Conservation (phyloP, 768 basidiomycete genomes). For the Hemileccinum rubropunctum region DNA sequence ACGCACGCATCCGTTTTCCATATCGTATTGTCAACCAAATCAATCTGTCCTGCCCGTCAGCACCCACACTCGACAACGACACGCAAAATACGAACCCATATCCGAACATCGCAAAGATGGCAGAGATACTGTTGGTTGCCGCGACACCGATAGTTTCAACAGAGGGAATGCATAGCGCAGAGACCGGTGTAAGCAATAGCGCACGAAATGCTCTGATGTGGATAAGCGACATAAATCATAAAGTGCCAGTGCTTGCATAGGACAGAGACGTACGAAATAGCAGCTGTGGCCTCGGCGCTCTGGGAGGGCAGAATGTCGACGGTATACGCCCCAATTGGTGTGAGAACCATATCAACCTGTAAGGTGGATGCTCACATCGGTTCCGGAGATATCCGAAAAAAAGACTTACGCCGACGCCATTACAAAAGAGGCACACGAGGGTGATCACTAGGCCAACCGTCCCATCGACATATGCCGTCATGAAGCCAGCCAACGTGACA, state of each 20-base stretch:
- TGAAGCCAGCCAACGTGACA: slow-evolving; percentile 45
- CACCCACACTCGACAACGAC: background rate
- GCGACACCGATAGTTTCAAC: slow-evolving; percentile 53
- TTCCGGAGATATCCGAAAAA: background rate
- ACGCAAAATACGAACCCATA: slow-evolving; percentile 43
- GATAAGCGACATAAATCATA: no score
- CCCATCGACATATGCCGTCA: slow-evolving; percentile 51
- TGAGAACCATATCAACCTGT: slow-evolving; percentile 56
- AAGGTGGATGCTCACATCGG: background rate
- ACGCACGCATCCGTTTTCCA: slow-evolving; percentile 54
- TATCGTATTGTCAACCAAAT: slow-evolving; percentile 53
- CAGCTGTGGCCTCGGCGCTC: slow-evolving; percentile 65
- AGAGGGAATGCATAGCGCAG: slow-evolving; percentile 33
- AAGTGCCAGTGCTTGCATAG: background rate
- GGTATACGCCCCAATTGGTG: slow-evolving; percentile 54
- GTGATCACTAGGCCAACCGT: slow-evolving; percentile 48
- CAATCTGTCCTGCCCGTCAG: slow-evolving; percentile 35
- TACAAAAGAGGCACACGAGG: slow-evolving; percentile 57
- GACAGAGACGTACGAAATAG: slow-evolving; percentile 41
- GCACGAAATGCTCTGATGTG: background rate
- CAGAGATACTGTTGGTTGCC: slow-evolving; percentile 45
- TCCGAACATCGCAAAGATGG: slow-evolving; percentile 46
- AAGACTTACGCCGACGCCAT: slow-evolving; percentile 61
- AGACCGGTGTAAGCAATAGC: slow-evolving; percentile 13
- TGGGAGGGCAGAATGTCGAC: slow-evolving; percentile 58